These are phyloP conservation scores for Trichosporon inkin DNA, from an alignment of 1,284 basidiomycete genomes.

Conservation along the genomic window DNA sequence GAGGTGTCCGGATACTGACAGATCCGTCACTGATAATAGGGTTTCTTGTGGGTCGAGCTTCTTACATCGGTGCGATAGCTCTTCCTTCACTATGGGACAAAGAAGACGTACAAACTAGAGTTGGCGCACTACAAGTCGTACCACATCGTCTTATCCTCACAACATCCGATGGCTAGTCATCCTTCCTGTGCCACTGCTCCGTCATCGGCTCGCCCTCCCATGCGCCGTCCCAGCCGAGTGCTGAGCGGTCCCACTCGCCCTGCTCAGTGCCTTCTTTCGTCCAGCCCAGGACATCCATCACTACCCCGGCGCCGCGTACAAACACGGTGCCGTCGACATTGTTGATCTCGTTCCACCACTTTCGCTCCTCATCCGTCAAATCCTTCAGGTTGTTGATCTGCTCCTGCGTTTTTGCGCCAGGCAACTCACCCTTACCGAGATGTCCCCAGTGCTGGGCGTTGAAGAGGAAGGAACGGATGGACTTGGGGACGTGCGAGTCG, in stretches of 20 bases:
- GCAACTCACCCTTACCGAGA: conserved; percentile 51
- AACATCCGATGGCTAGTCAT: not conserved
- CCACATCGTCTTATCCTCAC: not conserved
- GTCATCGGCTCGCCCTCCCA: conserved; percentile 52
- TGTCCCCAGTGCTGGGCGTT: conserved; percentile 57
- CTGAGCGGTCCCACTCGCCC: conserved; percentile 59
- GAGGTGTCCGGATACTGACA: not conserved
- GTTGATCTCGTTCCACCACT: conserved; percentile 48
- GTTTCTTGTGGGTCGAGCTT: no score
- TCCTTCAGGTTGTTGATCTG: conserved; percentile 51
- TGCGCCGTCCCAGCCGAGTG: conserved; percentile 64
- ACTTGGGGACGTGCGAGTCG: conserved; percentile 62
- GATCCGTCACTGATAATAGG: no score
- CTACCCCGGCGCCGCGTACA: conserved; percentile 59
- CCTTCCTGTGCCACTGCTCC: not conserved
- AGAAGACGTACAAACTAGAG: no score
- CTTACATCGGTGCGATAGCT: no score
- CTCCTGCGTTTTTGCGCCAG: conserved; percentile 49
- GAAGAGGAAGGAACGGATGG: conserved; percentile 58
- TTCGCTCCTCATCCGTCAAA: conserved; percentile 44
- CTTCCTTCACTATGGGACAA: no score
- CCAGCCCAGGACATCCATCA: conserved; percentile 64
- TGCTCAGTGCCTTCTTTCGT: conserved; percentile 54
- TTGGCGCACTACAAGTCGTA: no score
- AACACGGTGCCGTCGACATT: conserved; percentile 63